Evolutionary conservation across 1,284 basidiomycete genomes (phyloP), one percentile per base, ranked within the genome.

Genomic region (Malassezia sp.): DNA sequence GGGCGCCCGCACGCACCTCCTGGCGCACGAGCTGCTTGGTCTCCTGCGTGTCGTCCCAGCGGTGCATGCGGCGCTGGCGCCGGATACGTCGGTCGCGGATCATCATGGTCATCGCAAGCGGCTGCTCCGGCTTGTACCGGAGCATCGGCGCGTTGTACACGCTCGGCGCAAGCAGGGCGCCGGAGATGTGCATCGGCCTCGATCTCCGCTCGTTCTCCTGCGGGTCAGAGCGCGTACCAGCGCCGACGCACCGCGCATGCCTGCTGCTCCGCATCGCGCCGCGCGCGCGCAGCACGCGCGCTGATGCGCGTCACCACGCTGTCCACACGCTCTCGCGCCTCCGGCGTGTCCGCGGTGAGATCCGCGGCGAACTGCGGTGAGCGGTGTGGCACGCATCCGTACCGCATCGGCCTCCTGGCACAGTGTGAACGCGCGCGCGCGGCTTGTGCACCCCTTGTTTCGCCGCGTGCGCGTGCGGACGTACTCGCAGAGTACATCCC

Each of bases 111-210:
- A 69, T 51, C 6, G 28, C 26, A 2, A 42, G 34, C 0, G 67
- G 67, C 45, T 69, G 67, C 12, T 54, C 51, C 11, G 65, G 65
- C 37, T 64, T 64, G 59, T 62, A 67, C 5, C 67, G 58, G 18
- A 60, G 61, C 30, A 67, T 47, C 0, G 64, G 64, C 8, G 49
- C 45, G 38, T 67, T 67, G 45, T 38, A 64, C 31, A 61, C 45
- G 10, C 57, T 53, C 0, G 67, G 63, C 1, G 61, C 53, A 14
- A 69, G 31, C 21, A 69, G 46, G 0, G 67, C 59, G 5, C 67
- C 67, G 8, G 45, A 49, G 18, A 37, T 17, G 35, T 29, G 30
- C 22, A 23, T 43, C 23, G 20, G 39, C 9, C n/a, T 23, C 21
- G 29, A 31, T 2, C 31, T 30, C 9, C n/a, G n/a, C n/a, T n/a